These are phyloP conservation scores for Melampsora abietis-canadensis DNA, from an alignment of 1,284 basidiomycete species.

Conservation along the genomic window DNA sequence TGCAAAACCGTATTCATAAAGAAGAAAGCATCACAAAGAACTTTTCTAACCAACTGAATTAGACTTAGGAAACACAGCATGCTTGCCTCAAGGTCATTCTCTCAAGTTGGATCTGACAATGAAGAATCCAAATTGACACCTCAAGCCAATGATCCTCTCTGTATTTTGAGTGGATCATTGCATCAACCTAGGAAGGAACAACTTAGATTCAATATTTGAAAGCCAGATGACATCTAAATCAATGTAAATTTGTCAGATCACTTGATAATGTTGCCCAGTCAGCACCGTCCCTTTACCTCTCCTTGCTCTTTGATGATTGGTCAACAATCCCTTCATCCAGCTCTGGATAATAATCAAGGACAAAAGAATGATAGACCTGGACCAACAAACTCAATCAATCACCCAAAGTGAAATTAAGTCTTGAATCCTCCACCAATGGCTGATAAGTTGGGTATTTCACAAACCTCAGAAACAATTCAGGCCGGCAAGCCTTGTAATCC, in stretches of 20 bases:
- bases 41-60: too few relatives aligned
- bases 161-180: background rate
- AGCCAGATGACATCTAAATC: background rate
- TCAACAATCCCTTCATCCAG: background rate
- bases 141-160: conserved; percentile 36
- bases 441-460: conserved; percentile 8
- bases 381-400: conserved; percentile 2
- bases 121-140: conserved; percentile 6
- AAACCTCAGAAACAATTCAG: conserved; percentile 44
- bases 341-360: background rate
- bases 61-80: too few relatives aligned
- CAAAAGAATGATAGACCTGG: conserved; percentile 14
- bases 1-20: too few relatives aligned
- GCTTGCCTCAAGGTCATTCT: too few relatives aligned
- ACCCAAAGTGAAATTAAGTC: background rate
- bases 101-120: conserved; percentile 3
- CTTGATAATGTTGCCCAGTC: background rate
- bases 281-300: background rate
- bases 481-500: conserved; percentile 87
- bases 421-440: conserved; percentile 7
- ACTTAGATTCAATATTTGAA: background rate
- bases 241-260: background rate
- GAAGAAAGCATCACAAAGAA: too few relatives aligned
- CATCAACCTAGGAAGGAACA: background rate
- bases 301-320: background rate